Percentiles rank a stretch among this genome's conserved stretches.
These are phyloP conservation scores for Mucor velutinosus DNA, from an alignment of 371 early-diverging fungal genomes.

Conservation along the genomic window DNA sequence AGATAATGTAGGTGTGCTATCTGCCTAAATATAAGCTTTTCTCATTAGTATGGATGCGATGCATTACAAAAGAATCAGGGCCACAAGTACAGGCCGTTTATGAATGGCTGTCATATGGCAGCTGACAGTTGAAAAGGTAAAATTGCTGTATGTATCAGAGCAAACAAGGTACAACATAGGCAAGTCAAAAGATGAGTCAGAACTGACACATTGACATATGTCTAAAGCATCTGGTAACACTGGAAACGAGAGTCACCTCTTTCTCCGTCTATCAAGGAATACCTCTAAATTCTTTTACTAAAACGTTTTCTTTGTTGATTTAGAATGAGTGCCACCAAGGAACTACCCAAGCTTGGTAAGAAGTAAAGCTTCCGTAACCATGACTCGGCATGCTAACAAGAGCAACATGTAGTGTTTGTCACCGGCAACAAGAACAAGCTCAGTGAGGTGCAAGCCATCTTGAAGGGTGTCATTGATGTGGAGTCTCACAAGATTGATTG, in stretches of 20 bases:
- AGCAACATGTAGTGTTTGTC: constrained; percentile 41
- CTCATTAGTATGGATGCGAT: too few relatives aligned
- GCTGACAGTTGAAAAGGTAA: too few relatives aligned
- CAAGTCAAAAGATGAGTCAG: too few relatives aligned
- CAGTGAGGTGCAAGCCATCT: constrained; percentile 83
- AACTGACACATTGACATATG: too few relatives aligned
- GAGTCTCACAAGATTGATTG: constrained; percentile 74
- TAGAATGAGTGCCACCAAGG: neutral
- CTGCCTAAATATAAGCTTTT: too few relatives aligned
- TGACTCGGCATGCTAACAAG: neutral
- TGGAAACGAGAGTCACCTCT: neutral
- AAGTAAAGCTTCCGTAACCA: neutral
- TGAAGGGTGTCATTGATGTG: constrained; percentile 67
- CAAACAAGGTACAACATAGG: too few relatives aligned
- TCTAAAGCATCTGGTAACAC: neutral
- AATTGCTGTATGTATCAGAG: too few relatives aligned
- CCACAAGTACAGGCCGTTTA: too few relatives aligned
- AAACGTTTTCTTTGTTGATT: neutral
- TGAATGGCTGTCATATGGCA: too few relatives aligned
- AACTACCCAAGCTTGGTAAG: constrained; percentile 7
- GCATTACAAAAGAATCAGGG: too few relatives aligned
- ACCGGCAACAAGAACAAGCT: constrained; percentile 94
- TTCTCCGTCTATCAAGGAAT: neutral
- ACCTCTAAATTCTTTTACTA: neutral
- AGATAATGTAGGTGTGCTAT: too few relatives aligned